Evolutionary conservation across 257 asterid species (phyloP).

Genomic region (Salvia splendens): DNA sequence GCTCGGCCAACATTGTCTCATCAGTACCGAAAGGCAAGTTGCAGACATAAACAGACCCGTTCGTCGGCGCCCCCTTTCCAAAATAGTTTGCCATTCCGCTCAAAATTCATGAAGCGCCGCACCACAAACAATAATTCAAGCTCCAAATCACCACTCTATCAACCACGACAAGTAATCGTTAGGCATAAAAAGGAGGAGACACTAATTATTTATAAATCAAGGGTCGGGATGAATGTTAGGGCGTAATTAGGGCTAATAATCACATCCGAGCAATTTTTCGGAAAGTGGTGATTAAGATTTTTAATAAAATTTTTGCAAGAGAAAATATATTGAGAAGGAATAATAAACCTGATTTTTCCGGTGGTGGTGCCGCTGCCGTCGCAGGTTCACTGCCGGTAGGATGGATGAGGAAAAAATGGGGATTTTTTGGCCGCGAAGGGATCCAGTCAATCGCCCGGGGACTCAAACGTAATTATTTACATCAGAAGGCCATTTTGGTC

Average conservation of each 20-base stretch:
- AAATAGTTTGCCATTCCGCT: slow-evolving; percentile 64
- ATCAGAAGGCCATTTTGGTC: slow-evolving; percentile 21
- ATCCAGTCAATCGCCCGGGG: slow-evolving; percentile 29
- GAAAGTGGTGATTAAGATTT: not conserved
- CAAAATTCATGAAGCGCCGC: slow-evolving; percentile 59
- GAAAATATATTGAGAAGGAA: not conserved
- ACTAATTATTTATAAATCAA: not conserved
- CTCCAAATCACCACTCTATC: slow-evolving; percentile 27
- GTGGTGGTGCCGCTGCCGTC: slow-evolving; percentile 33
- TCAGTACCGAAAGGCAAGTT: slow-evolving; percentile 88
- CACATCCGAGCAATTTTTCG: not conserved
- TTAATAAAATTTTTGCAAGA: not conserved
- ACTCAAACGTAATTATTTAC: not conserved
- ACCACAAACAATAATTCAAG: slow-evolving; percentile 1
- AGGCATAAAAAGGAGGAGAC: not conserved
- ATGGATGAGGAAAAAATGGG: slow-evolving; percentile 19
- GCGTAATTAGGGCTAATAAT: not conserved
- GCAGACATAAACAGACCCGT: slow-evolving; percentile 86
- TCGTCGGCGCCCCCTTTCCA: slow-evolving; percentile 66
- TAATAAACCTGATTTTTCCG: slow-evolving; percentile 36
- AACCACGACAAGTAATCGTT: slow-evolving; percentile 25
- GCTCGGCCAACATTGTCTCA: slow-evolving; percentile 91
- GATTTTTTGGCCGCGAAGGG: slow-evolving; percentile 30
- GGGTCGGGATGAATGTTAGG: not conserved
- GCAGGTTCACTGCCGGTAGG: slow-evolving; percentile 33